Percentiles rank a stretch among this genome's conserved stretches.
Evolutionary conservation across 192 early-diverging fungal species (phyloP).

Genomic region (Phycomyces nitens): DNA sequence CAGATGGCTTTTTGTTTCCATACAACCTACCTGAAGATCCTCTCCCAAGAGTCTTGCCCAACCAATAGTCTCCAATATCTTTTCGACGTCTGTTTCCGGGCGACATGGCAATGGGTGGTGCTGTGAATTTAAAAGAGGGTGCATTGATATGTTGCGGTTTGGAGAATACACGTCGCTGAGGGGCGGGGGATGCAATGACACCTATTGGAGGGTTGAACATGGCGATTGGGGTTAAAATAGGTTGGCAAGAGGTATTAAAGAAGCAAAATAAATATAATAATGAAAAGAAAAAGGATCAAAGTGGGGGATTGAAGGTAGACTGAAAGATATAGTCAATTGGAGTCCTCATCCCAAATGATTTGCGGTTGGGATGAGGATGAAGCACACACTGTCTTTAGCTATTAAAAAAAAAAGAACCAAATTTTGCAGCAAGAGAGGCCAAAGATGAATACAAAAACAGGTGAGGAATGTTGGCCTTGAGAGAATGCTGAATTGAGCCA

Average conservation of each 20-base stretch:
- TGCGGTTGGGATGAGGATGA: slow-evolving; percentile 1
- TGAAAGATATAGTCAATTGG: neutral
- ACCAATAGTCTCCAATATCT: slow-evolving; percentile 45
- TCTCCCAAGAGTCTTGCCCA: slow-evolving; percentile 47
- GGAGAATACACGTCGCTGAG: slow-evolving; percentile 19
- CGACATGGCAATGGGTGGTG: slow-evolving; percentile 10
- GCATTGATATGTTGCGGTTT: slow-evolving; percentile 5
- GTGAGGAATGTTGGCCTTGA: neutral
- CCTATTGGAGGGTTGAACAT: neutral
- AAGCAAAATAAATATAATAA: slow-evolving; percentile 1
- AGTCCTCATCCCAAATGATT: neutral
- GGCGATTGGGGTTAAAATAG: neutral
- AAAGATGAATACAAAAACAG: neutral
- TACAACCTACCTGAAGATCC: slow-evolving; percentile 47
- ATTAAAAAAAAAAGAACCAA: neutral
- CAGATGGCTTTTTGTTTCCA: no score
- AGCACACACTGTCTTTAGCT: neutral
- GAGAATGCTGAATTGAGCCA: slow-evolving; percentile 1
- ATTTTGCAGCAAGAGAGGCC: neutral
- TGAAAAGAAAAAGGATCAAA: slow-evolving; percentile 3
- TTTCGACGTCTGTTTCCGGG: slow-evolving; percentile 33
- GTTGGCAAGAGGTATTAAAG: neutral
- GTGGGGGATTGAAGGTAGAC: neutral
- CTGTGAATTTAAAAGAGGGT: slow-evolving; percentile 1
- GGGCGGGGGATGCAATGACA: slow-evolving; percentile 25